These are phyloP conservation scores for Herpetomonas tarakana DNA, from an alignment of 208 protist genomes.

Conservation along the genomic window DNA sequence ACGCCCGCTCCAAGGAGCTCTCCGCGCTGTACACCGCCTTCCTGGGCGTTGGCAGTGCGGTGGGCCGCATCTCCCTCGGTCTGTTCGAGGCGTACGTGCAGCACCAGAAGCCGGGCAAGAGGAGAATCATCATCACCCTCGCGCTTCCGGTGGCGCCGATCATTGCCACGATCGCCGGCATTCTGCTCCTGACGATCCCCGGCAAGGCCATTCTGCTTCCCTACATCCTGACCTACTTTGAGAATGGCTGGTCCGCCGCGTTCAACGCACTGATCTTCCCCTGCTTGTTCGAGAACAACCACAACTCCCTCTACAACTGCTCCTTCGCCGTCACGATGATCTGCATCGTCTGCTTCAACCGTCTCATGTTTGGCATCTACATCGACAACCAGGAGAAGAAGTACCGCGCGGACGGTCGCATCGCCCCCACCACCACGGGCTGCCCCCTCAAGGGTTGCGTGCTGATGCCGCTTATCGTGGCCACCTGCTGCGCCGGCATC, in stretches of 20 bases:
- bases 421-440: constrained; percentile 25
- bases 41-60: constrained; percentile 50
- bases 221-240: constrained; percentile 69
- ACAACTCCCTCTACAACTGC: constrained; percentile 62
- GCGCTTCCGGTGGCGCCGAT: constrained; percentile 40
- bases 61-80: constrained; percentile 53
- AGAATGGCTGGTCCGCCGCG: constrained; percentile 57
- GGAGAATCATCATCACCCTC: constrained; percentile 45
- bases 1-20: constrained; percentile 24
- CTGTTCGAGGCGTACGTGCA: constrained; percentile 68
- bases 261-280: constrained; percentile 63
- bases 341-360: constrained; percentile 65
- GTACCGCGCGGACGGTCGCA: constrained; percentile 10
- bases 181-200: constrained; percentile 61
- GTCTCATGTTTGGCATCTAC: constrained; percentile 54
- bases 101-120: constrained; percentile 41
- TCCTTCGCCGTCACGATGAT: constrained; percentile 55
- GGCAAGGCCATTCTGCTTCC: constrained; percentile 52
- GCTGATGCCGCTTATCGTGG: constrained; percentile 44
- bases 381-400: constrained; percentile 52
- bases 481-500: constrained; percentile 33
- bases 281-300: constrained; percentile 42
- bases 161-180: constrained; percentile 45
- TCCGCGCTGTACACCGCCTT: constrained; percentile 67
- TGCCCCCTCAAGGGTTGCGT: constrained; percentile 38